Conservation (phyloP, 2,329 filamentous ascomycete species). For the Boeremia lycopersici region DNA sequence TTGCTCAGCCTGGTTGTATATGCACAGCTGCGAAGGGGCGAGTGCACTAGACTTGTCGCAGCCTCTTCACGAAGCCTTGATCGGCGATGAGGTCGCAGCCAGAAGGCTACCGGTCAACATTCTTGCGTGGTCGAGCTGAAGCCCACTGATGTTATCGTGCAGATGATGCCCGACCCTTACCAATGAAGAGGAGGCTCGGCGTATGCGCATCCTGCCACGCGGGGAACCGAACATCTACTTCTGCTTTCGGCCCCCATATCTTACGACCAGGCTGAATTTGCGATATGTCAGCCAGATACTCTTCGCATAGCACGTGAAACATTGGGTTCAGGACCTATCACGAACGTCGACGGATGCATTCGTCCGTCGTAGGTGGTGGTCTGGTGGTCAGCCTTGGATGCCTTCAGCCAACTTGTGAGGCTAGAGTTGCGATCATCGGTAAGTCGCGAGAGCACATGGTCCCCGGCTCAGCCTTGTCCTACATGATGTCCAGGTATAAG, state of each 20-base stretch:
- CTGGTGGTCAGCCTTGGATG: not conserved
- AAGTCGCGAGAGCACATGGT: not conserved
- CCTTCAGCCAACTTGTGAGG: not conserved
- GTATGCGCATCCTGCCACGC: not conserved
- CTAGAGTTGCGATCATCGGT: not conserved
- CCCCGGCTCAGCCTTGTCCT: not conserved
- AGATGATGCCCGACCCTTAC: not conserved
- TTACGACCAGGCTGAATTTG: not conserved
- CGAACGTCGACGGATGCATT: not conserved
- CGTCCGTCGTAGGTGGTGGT: not conserved
- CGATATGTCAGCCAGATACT: not conserved
- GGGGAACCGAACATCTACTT: no score
- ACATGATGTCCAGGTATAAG: not conserved
- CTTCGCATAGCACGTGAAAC: not conserved
- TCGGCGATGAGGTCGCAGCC: not conserved
- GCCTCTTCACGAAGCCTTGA: not conserved
- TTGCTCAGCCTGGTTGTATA: not conserved
- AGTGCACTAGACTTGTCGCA: no score
- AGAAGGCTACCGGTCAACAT: not conserved
- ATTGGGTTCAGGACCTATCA: not conserved
- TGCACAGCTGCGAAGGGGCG: not conserved
- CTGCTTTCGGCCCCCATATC: not conserved
- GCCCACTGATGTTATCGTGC: not conserved
- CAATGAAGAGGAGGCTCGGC: not conserved
- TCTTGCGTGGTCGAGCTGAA: not conserved